Evolutionary conservation across 192 early-diverging fungal genomes (phyloP), one percentile per base, ranked within the genome.

Genomic region (Gigaspora rosea): DNA sequence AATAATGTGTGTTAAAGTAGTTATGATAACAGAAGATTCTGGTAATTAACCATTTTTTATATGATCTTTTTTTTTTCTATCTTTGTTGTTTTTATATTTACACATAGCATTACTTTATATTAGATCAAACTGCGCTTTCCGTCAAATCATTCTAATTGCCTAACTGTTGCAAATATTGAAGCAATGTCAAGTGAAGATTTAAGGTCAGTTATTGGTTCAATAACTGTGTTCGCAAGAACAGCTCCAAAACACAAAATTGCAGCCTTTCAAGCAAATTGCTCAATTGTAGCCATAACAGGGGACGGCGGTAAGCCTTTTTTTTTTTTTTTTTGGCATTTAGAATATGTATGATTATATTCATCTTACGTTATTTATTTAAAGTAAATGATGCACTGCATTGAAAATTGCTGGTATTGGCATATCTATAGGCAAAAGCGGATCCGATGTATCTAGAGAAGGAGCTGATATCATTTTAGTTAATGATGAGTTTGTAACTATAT

Each of bases 11-110:
- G 95, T 99, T 16, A 91, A 92, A 77, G 87, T 96, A 2, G 87
- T 97, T 18, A 98, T 99, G 96, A 96, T 99, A 47, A 99, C 97
- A 0, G 97, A 96, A 72, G 97, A 99, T 82, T 93, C 95, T 32
- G 83, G 83, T 85, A 79, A 75, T 78, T 35, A 54, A 52, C 41
- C 33, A 22, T 67, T 10, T 12, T 20, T 56, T 35, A 46, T 35
- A 20, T 5, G 22, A 56, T 22, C 20, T n/a, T 36, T 8, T 33
- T 76, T n/a, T 46, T n/a, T n/a, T n/a, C n/a, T n/a, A n/a, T n/a
- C n/a, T n/a, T n/a, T n/a, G n/a, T n/a, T n/a, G n/a, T n/a, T 27
- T 27, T 27, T 27, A 0, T 27, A 27, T 27, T 27, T 27, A 27
- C 27, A 4, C 35, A 56, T 57, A 56, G n/a, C 20, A 32, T 58